Percentiles rank a stretch among this genome's conserved stretches.
These are phyloP conservation scores for Erodium trifolium DNA, from an alignment of 441 rosid species.

Conservation along the genomic window DNA sequence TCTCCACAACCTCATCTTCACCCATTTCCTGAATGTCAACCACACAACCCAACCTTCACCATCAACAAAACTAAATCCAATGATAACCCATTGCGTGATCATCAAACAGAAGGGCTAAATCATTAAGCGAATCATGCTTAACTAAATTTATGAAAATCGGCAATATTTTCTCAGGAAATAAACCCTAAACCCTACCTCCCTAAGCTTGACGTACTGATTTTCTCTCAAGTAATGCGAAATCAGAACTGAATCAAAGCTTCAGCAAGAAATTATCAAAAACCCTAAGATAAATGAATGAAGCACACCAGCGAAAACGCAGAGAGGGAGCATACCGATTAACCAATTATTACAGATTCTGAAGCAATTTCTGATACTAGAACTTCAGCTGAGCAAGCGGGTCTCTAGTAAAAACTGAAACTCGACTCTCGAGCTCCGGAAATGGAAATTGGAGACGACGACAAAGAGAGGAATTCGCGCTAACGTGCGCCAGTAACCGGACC, in stretches of 20 bases:
- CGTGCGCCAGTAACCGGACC: conserved; percentile 1
- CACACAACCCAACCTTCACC: conserved; percentile 8
- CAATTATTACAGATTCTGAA: neutral
- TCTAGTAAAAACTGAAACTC: neutral
- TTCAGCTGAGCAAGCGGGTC: neutral
- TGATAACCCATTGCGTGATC: neutral
- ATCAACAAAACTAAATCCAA: neutral
- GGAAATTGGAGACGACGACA: conserved; percentile 1
- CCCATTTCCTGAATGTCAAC: conserved; percentile 32
- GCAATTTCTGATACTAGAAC: neutral
- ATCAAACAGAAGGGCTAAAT: too few relatives aligned
- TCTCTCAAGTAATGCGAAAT: neutral
- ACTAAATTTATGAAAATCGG: neutral
- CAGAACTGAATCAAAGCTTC: neutral
- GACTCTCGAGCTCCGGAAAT: neutral
- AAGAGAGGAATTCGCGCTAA: neutral
- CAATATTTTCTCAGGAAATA: neutral
- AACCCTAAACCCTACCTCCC: neutral
- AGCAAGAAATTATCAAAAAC: neutral
- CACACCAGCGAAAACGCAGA: neutral
- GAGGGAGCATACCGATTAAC: neutral
- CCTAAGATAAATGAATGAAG: neutral
- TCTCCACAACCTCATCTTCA: conserved; percentile 43
- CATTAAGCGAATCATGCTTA: too few relatives aligned
- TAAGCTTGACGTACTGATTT: neutral